Evolutionary conservation across 108 stramenopile genomes (phyloP), one percentile per base, ranked within the genome.

Genomic region (Schizochytrium sp.): DNA sequence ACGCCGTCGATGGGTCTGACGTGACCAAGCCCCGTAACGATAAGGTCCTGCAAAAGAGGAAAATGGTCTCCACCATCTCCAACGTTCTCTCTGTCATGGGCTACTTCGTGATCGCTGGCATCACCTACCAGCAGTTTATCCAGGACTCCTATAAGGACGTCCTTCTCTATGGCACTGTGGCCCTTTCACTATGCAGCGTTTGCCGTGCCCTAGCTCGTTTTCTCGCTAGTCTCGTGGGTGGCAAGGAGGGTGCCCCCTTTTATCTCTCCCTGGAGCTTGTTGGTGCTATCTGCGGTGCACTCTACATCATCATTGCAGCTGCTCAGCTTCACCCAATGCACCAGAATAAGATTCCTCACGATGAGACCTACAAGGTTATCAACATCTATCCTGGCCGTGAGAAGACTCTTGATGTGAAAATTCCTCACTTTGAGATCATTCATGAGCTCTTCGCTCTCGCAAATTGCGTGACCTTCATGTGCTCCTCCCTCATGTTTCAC

Each of bases 401-500:
- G 1, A 38, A 69, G 64, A 69, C 44, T 38, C 64, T 8, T 15
- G 15, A 15, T 44, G 15, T 69, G 0, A 69, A 38, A 38, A 28
- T 69, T 8, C 64, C 64, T 15, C 64, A 69, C 28, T 69, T 69
- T 1, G 64, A 69, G 12, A 15, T 69, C 28, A 38, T 69, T 12
- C 64, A 69, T 44, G 44, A 69, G 42, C 2, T 69, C 28, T 44
- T 69, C 64, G 64, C 42, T 12, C 64, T 69, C 44, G 28, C 64
- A 8, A 69, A 69, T 15, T 38, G 64, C 12, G 64, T 69, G 2
- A 12, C 28, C 28, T 69, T 13, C 2, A 69, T 69, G 64, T 69
- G 64, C 15, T 69, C 64, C 28, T 38, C 64, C 64, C 40, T 69
- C 64, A 69, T 69, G 64, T 69, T 69, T 38, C 64, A 69, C 15